Conservation (phyloP, 805 yeast genomes). For the Kodamaea restingae region DNA sequence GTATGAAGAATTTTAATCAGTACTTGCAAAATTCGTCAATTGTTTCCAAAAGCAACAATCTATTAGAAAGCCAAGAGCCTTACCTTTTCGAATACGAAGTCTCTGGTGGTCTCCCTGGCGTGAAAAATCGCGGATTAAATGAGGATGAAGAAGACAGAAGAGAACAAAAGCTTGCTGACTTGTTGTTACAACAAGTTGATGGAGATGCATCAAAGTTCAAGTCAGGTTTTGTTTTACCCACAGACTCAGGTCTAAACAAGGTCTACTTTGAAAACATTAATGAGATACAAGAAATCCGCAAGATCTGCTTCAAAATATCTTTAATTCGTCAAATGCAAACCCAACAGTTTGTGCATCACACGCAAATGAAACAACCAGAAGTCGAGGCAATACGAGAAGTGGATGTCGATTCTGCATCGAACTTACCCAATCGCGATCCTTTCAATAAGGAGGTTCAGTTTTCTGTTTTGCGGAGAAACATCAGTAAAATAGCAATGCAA, state of each 20-base stretch:
- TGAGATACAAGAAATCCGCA: slow-evolving; percentile 83
- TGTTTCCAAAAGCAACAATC: slow-evolving; percentile 41
- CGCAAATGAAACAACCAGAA: slow-evolving; percentile 69
- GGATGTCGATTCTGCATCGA: slow-evolving; percentile 82
- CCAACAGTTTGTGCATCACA: slow-evolving; percentile 67
- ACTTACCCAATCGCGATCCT: slow-evolving; percentile 64
- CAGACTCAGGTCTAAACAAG: slow-evolving; percentile 55
- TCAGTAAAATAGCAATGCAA: slow-evolving; percentile 81
- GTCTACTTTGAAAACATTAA: slow-evolving; percentile 62
- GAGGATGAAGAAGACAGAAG: slow-evolving; percentile 36
- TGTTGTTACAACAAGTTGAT: slow-evolving; percentile 24
- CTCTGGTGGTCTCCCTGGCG: slow-evolving; percentile 71
- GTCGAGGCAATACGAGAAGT: slow-evolving; percentile 56
- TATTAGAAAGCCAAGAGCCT: slow-evolving; percentile 55
- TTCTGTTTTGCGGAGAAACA: slow-evolving; percentile 61
- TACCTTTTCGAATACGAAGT: slow-evolving; percentile 81
- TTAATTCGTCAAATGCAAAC: slow-evolving; percentile 88
- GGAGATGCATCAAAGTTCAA: slow-evolving; percentile 21
- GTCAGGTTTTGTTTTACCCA: slow-evolving; percentile 32
- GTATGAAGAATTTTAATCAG: slow-evolving; percentile 59
- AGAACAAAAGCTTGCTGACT: slow-evolving; percentile 35
- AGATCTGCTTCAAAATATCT: slow-evolving; percentile 82
- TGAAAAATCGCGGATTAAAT: slow-evolving; percentile 50
- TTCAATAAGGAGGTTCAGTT: slow-evolving; percentile 58
- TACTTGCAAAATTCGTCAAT: slow-evolving; percentile 40